phyloP scores from a whole-genome alignment of 805 yeast genomes.

The Peterozyma toletana region DNA sequence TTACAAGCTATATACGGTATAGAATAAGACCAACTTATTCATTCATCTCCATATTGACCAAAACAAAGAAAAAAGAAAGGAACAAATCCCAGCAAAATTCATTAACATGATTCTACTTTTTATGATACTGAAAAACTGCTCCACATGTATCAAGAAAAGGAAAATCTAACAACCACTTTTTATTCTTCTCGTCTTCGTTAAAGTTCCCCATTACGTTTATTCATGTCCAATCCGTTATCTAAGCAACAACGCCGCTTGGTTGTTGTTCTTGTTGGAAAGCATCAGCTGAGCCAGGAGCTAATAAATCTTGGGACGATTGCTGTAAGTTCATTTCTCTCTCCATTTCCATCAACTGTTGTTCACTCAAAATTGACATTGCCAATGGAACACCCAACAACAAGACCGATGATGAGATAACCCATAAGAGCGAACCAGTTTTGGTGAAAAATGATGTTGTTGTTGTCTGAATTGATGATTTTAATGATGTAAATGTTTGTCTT shows the following conservation, averaged over 20 bases:
- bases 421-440: constrained; percentile 69
- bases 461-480: constrained; percentile 26
- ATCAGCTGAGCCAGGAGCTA: constrained; percentile 60
- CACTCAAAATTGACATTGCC: constrained; percentile 81
- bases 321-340: constrained; percentile 86
- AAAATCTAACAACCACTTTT: too few relatives aligned
- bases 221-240: not conserved
- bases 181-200: too few relatives aligned
- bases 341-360: constrained; percentile 89
- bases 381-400: constrained; percentile 89
- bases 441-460: constrained; percentile 39
- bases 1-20: too few relatives aligned
- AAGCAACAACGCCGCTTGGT: constrained; percentile 9
- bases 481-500: constrained; percentile 37
- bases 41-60: too few relatives aligned
- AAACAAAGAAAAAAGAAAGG: too few relatives aligned
- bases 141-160: too few relatives aligned
- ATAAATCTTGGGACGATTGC: constrained; percentile 67
- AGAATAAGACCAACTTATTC: too few relatives aligned
- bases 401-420: constrained; percentile 81
- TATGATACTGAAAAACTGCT: too few relatives aligned
- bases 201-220: too few relatives aligned
- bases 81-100: too few relatives aligned
- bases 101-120: too few relatives aligned
- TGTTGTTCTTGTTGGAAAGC: constrained; percentile 22